These are phyloP conservation scores for Aristolochia californica DNA, from an alignment of 164 flowering plant species.

Conservation along the genomic window DNA sequence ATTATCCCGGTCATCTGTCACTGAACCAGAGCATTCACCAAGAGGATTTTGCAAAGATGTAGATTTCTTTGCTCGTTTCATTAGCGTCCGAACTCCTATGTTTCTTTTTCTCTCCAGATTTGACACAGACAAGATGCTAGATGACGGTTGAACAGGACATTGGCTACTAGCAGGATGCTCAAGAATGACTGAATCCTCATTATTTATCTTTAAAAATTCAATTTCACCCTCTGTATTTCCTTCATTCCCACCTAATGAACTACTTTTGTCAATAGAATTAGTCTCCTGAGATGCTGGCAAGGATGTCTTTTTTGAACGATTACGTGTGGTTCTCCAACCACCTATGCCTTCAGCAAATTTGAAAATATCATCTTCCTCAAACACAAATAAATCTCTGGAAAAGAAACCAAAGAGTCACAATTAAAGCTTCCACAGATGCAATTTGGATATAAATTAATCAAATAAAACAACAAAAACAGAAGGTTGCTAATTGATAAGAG, in stretches of 20 bases:
- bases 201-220: too few relatives aligned
- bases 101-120: conserved; percentile 9
- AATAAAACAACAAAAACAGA: too few relatives aligned
- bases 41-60: conserved; percentile 15
- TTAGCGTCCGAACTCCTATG: conserved; percentile 8
- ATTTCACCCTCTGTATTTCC: not conserved
- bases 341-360: conserved; percentile 24
- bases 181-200: conserved; percentile 3
- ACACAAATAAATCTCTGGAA: conserved; percentile 19
- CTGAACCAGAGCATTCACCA: conserved; percentile 33
- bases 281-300: conserved; percentile 11
- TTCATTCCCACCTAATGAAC: conserved; percentile 5
- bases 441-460: too few relatives aligned
- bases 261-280: conserved; percentile 6
- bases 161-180: conserved; percentile 5
- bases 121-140: conserved; percentile 9
- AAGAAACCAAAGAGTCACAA: conserved; percentile 3
- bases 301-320: conserved; percentile 19
- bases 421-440: not conserved
- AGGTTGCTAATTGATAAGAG: too few relatives aligned
- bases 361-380: conserved; percentile 16
- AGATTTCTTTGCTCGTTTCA: conserved; percentile 40
- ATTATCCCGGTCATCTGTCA: conserved; percentile 31
- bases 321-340: conserved; percentile 52
- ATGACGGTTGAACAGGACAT: conserved; percentile 11